phyloP scores from a whole-genome alignment of 108 stramenopile species.

The Cyclotella atomus region DNA sequence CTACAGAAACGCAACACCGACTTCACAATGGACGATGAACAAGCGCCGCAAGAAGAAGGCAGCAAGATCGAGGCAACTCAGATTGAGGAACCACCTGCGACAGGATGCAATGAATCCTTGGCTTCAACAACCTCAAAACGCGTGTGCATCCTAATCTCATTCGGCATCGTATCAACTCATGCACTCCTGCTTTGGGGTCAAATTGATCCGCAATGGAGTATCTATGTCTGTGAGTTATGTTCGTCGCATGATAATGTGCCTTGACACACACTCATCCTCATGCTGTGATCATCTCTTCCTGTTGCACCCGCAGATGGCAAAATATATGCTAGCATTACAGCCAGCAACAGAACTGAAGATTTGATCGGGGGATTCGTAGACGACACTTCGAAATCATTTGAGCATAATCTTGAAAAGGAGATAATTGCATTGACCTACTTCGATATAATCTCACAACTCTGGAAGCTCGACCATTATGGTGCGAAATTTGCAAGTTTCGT shows the following conservation, averaged over 20 bases:
- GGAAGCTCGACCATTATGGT: neutral
- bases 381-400: neutral
- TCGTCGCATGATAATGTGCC: neutral
- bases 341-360: neutral
- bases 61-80: too few relatives aligned
- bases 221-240: neutral
- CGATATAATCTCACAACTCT: neutral
- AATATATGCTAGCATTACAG: constrained; percentile 2
- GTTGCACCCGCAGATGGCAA: neutral
- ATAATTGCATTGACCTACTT: neutral
- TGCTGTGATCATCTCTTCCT: neutral
- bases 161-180: neutral
- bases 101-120: neutral
- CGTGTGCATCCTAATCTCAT: neutral
- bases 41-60: too few relatives aligned
- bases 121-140: neutral
- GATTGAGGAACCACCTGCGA: too few relatives aligned
- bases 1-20: too few relatives aligned
- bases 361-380: neutral
- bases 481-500: neutral
- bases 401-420: neutral
- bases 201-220: constrained; percentile 2
- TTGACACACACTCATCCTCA: neutral
- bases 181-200: constrained; percentile 1
- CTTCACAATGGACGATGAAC: too few relatives aligned